Percentiles rank a stretch among this genome's conserved stretches.
phyloP scores from a whole-genome alignment of 441 rosid genomes.

The Euphorbia schlechtendalii region DNA sequence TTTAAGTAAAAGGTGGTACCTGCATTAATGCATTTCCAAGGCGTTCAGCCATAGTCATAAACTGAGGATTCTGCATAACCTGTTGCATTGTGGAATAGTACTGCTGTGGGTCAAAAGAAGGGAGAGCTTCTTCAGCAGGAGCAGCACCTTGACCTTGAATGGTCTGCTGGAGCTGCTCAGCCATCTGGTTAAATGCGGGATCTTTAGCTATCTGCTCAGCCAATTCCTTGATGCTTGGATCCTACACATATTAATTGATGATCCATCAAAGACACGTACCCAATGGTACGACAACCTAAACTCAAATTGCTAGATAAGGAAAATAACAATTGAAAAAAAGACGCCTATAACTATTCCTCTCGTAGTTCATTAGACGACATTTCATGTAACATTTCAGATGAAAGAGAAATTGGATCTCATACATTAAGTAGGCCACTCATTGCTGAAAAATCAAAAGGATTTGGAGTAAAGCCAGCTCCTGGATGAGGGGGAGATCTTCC shows the following conservation, averaged over 20 bases:
- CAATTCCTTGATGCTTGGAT: constrained; percentile 84
- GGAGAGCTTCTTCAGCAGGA: constrained; percentile 42
- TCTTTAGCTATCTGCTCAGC: constrained; percentile 95
- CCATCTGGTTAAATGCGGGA: constrained; percentile 93
- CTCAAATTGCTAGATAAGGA: background rate
- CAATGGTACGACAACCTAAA: background rate
- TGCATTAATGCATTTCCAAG: constrained; percentile 89
- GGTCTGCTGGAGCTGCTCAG: constrained; percentile 87
- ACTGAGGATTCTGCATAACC: constrained; percentile 91
- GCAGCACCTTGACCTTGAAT: constrained; percentile 50
- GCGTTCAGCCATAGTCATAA: constrained; percentile 89
- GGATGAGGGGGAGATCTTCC: constrained; percentile 31
- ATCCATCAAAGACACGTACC: background rate
- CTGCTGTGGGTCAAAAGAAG: constrained; percentile 72
- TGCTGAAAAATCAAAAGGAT: constrained; percentile 81
- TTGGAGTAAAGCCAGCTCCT: constrained; percentile 36
- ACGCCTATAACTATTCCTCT: background rate
- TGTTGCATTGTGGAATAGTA: constrained; percentile 81
- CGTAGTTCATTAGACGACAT: background rate
- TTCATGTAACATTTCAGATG: background rate
- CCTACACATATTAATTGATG: constrained; percentile 35
- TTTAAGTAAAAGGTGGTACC: constrained; percentile 30
- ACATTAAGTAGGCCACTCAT: constrained; percentile 88
- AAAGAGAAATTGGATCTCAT: constrained; percentile 14
- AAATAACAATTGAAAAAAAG: background rate